phyloP scores from a whole-genome alignment of 768 basidiomycete genomes.

The Holtermannia corniformis region DNA sequence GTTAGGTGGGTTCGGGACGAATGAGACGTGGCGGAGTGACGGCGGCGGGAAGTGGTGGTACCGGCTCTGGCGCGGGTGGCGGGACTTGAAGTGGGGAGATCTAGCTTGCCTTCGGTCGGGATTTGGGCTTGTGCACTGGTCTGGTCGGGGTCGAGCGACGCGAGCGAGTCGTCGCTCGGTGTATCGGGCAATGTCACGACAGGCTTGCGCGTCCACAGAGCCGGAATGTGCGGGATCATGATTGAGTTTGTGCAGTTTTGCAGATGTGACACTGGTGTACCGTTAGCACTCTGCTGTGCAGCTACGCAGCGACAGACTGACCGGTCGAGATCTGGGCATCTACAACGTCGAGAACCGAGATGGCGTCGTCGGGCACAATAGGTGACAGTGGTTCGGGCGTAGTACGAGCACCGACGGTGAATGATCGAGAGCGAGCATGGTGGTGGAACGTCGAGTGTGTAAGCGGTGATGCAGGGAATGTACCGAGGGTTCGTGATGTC shows the following conservation, averaged over 20 bases:
- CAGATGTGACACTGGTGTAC: slow-evolving; percentile 51
- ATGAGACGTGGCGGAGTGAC: slow-evolving; percentile 5
- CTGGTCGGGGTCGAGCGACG: slow-evolving; percentile 7
- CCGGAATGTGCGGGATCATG: slow-evolving; percentile 58
- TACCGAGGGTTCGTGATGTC: neutral
- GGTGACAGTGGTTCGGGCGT: too few species aligned
- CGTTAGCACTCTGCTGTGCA: too few species aligned
- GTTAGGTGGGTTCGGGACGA: neutral
- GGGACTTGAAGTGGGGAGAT: slow-evolving; percentile 5
- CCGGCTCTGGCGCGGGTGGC: neutral
- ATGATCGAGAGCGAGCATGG: neutral
- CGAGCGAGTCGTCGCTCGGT: slow-evolving; percentile 12
- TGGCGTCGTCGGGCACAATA: neutral
- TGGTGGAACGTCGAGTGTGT: too few species aligned
- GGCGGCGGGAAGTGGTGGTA: slow-evolving; percentile 15
- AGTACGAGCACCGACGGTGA: slow-evolving; percentile 2
- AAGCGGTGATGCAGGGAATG: too few species aligned
- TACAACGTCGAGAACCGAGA: slow-evolving; percentile 31
- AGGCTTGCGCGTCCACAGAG: slow-evolving; percentile 60
- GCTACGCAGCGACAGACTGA: slow-evolving; percentile 3
- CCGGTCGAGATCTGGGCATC: slow-evolving; percentile 63
- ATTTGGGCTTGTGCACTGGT: slow-evolving; percentile 4
- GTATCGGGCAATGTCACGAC: slow-evolving; percentile 50
- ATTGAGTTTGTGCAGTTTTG: slow-evolving; percentile 74
- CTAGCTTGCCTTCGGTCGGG: slow-evolving; percentile 6